phyloP scores from a whole-genome alignment of 2,329 filamentous ascomycete genomes.

The Tolypocladium paradoxum region DNA sequence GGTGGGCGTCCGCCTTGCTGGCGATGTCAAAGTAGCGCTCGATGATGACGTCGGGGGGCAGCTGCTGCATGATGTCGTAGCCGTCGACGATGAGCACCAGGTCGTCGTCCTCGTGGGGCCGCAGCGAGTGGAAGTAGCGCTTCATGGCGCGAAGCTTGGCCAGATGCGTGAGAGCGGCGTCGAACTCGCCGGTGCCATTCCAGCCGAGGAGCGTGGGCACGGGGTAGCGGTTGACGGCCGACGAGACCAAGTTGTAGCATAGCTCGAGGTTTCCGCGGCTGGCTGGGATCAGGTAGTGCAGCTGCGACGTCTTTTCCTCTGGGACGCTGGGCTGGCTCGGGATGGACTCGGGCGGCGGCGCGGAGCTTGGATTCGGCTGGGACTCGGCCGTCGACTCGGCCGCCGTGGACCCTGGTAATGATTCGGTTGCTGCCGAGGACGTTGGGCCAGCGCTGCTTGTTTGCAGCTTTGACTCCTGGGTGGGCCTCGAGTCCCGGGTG shows the following conservation, averaged over 20 bases:
- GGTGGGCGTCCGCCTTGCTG: constrained; percentile 38
- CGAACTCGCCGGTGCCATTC: constrained; percentile 22
- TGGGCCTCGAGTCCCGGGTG: background rate
- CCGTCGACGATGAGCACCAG: constrained; percentile 54
- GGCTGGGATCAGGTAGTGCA: constrained; percentile 28
- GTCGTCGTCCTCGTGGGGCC: constrained; percentile 35
- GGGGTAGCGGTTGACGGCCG: constrained; percentile 25
- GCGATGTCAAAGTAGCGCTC: constrained; percentile 47
- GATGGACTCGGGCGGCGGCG: background rate
- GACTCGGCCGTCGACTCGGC: background rate
- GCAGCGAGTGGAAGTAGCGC: constrained; percentile 21
- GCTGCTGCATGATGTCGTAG: constrained; percentile 54
- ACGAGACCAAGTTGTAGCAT: constrained; percentile 28
- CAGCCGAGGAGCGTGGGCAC: constrained; percentile 27
- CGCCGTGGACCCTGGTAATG: background rate
- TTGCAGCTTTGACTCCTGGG: background rate
- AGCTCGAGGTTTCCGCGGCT: constrained; percentile 23
- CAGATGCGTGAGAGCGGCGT: constrained; percentile 24
- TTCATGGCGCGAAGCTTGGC: constrained; percentile 27
- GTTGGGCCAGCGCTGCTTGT: background rate
- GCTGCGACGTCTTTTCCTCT: constrained; percentile 13
- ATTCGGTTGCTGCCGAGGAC: background rate
- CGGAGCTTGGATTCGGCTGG: no score
- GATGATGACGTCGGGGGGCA: constrained; percentile 52
- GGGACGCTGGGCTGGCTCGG: background rate